Conservation (phyloP, 2,329 filamentous ascomycete species). For the Sporothrix protearum region DNA sequence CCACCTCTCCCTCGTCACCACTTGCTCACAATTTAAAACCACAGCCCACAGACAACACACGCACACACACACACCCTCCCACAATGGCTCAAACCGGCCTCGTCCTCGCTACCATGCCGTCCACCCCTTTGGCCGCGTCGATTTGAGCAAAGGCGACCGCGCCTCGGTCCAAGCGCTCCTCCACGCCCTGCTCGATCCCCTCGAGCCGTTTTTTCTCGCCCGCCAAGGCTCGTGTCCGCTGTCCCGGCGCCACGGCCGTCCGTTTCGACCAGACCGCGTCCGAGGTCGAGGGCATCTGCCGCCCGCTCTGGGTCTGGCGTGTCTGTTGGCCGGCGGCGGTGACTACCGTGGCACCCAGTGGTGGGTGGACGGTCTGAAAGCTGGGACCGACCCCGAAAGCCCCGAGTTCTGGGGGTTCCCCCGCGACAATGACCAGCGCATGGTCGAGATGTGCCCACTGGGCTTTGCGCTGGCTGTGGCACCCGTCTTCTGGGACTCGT, state of each 20-base stretch:
- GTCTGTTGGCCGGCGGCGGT: conserved; percentile 65
- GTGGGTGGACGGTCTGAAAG: conserved; percentile 67
- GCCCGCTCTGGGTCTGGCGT: conserved; percentile 71
- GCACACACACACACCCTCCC: neutral
- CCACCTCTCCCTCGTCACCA: neutral
- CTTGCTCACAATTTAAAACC: neutral
- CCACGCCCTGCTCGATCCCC: conserved; percentile 62
- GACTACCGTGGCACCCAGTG: conserved; percentile 60
- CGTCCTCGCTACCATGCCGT: conserved; percentile 48
- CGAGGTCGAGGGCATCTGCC: conserved; percentile 71
- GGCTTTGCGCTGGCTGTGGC: conserved; percentile 72
- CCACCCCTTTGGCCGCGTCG: conserved; percentile 55
- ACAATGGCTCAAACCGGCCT: conserved; percentile 33
- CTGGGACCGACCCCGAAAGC: conserved; percentile 66
- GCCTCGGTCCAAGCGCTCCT: conserved; percentile 60
- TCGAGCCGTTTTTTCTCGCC: conserved; percentile 71
- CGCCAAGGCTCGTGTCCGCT: conserved; percentile 59
- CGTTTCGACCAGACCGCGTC: conserved; percentile 74
- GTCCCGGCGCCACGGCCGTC: conserved; percentile 67
- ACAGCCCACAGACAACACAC: too few relatives aligned
- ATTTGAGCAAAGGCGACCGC: conserved; percentile 44
- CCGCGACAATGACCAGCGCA: conserved; percentile 72
- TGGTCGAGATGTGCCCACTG: conserved; percentile 81
- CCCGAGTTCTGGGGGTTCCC: conserved; percentile 75
- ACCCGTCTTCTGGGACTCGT: conserved; percentile 60